Conservation (phyloP, 116 monocot species). For the Papilionanthe hybrid region DNA sequence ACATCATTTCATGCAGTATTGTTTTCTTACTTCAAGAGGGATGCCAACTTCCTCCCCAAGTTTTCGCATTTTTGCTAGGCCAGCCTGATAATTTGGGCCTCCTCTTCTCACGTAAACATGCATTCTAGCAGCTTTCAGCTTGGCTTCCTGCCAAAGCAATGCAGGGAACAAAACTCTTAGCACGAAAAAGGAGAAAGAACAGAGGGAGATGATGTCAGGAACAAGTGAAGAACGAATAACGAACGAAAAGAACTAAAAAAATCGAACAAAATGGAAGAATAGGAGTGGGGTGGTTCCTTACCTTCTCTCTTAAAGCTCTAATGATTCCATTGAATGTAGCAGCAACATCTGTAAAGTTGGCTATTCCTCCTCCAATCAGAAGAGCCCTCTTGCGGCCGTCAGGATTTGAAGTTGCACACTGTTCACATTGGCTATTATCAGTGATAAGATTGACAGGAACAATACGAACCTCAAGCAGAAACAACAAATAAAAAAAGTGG, state of each 20-base stretch:
- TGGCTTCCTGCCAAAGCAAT: conserved; percentile 27
- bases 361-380: conserved; percentile 53
- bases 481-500: background rate
- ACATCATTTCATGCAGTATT: background rate
- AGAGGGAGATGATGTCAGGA: background rate
- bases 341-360: conserved; percentile 62
- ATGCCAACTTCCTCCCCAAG: conserved; percentile 43
- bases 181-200: background rate
- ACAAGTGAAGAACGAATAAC: background rate
- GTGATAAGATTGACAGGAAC: background rate
- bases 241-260: background rate
- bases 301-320: conserved; percentile 46
- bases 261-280: background rate
- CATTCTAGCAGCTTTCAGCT: conserved; percentile 53
- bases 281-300: background rate
- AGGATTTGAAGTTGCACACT: conserved; percentile 56
- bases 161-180: background rate
- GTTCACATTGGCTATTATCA: background rate
- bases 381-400: conserved; percentile 62
- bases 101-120: conserved; percentile 52
- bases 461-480: background rate
- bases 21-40: conserved; percentile 29
- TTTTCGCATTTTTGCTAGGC: conserved; percentile 42
- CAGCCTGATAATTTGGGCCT: conserved; percentile 57
- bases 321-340: conserved; percentile 53